Base-by-base conservation (phyloP, 352 stramenopile species). In the Phytophthora cajani region DNA sequence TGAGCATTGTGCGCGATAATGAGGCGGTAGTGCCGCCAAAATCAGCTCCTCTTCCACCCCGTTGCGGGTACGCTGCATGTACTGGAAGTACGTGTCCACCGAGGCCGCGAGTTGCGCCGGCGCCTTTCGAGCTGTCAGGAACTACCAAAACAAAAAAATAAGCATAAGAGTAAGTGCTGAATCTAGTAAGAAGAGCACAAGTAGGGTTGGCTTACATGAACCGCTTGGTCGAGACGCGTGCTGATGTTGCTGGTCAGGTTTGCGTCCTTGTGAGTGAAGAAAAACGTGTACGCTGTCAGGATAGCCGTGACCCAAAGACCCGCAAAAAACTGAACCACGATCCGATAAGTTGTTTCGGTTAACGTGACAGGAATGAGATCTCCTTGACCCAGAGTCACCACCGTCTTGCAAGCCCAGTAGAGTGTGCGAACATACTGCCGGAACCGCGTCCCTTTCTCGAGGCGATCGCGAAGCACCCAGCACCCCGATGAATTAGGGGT, bases 331-430 rank as follows among this genome's bases (percentile, higher is more conserved):
- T 93, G 85, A 7, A 91, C 64, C 3, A 91, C 49, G 14, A 91
- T 76, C 5, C 85, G 75, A 60, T 93, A 93, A 1, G 65, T 51
- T 2, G 85, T 93, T 68, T 93, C 85, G 0, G 42, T 27, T 30
- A 82, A 56, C 0, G 81, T 91, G 23, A 79, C 81, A 17, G 85
- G 85, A 9, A 91, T 78, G 17, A 93, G 10, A 55, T 93, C 85
- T 12, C 85, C 85, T 57, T 93, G 85, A 0, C 85, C 85, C 7
- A 93, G 71, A 10, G 85, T 91, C 11, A 86, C 84, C 19, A 93
- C 82, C 0, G 80, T 91, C 60, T 93, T 93, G 71, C 74, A 86
- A 4, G 72, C 85, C 85, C 85, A 93, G 23, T 93, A 93, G 4
- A 93, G 50, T 33, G 82, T 78, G 0, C 85, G 81, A 1, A 84